Base-by-base conservation (phyloP, 1,284 basidiomycete genomes). In the Wolfiporia cocos region DNA sequence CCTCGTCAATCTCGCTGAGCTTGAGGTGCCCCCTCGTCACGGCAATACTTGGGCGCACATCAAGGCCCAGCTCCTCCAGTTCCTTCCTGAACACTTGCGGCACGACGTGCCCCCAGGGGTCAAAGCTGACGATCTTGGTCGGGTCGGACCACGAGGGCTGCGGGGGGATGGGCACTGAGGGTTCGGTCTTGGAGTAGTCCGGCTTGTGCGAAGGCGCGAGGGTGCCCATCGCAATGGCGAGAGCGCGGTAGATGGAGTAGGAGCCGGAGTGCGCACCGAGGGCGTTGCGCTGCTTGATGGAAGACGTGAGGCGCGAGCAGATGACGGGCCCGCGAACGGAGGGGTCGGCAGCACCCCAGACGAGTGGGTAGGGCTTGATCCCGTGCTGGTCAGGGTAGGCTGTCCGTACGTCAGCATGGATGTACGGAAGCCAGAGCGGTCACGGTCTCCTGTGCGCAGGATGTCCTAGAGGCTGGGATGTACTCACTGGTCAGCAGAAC, bases 251-350 rank as follows among this genome's bases (percentile, higher is more conserved):
- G 65, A 97, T 92, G 9, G 88, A 92, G 66, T 98, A 98, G 2
- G 86, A 89, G 10, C 93, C 94, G 0, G 84, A 86, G 60, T 97
- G 93, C 0, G 95, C 93, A 11, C 94, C 94, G 58, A 98, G 78
- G 10, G 94, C 88, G 63, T 97, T 98, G 43, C 94, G 84, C 45
- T 84, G 76, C 63, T 93, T 93, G 67, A 97, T 86, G 38, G 84
- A 85, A 22, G 77, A 75, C 0, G 85, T 79, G 32, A 94, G 83
- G 23, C 95, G 84, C 1, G 89, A 92, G 54, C 90, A 92, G 43
- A 98, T 80, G 49, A 98, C 75, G 4, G 94, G 92, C 1, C 95
- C 94, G 19, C 94, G 84, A 26, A 69, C 66, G 17, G 60, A 52
- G 23, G n/a, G 70, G 49, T 81, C 74, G 0, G 73, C 48, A 0